These are phyloP conservation scores for Fusarium sp. DNA, from an alignment of 2,329 filamentous ascomycete species.

Conservation along the genomic window DNA sequence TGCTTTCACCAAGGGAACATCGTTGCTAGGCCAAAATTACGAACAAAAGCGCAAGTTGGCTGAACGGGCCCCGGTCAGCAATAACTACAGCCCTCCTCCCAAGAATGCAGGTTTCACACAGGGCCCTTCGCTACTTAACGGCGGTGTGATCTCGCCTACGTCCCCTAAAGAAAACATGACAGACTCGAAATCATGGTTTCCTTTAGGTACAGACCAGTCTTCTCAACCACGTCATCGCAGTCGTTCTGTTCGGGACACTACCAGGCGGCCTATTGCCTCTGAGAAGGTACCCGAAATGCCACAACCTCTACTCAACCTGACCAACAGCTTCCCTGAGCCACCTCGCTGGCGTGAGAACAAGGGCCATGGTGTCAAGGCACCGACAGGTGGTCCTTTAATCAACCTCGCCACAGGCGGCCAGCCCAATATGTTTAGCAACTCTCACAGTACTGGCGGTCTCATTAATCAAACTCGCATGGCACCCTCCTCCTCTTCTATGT, in stretches of 20 bases:
- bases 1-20: slow-evolving; percentile 71
- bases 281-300: slow-evolving; percentile 55
- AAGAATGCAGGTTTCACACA: slow-evolving; percentile 65
- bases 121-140: slow-evolving; percentile 71
- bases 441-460: slow-evolving; percentile 35
- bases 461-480: slow-evolving; percentile 37
- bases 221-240: slow-evolving; percentile 50
- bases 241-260: slow-evolving; percentile 43
- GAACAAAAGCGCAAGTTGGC: slow-evolving; percentile 60
- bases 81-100: slow-evolving; percentile 47
- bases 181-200: slow-evolving; percentile 56
- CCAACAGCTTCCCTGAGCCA: slow-evolving; percentile 72
- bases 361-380: slow-evolving; percentile 63
- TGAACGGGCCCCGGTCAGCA: slow-evolving; percentile 47
- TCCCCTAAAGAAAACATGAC: slow-evolving; percentile 49
- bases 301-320: slow-evolving; percentile 78
- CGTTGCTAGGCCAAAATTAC: slow-evolving; percentile 66
- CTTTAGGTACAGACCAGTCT: slow-evolving; percentile 57
- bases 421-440: slow-evolving; percentile 19
- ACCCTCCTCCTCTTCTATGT: slow-evolving; percentile 34
- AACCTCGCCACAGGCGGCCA: slow-evolving; percentile 59
- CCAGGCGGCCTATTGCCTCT: slow-evolving; percentile 45
- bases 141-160: slow-evolving; percentile 44
- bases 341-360: slow-evolving; percentile 69
- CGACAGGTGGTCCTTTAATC: slow-evolving; percentile 61